Base-by-base conservation (phyloP, 2,329 filamentous ascomycete genomes). In the Pyrenochaeta sp. region DNA sequence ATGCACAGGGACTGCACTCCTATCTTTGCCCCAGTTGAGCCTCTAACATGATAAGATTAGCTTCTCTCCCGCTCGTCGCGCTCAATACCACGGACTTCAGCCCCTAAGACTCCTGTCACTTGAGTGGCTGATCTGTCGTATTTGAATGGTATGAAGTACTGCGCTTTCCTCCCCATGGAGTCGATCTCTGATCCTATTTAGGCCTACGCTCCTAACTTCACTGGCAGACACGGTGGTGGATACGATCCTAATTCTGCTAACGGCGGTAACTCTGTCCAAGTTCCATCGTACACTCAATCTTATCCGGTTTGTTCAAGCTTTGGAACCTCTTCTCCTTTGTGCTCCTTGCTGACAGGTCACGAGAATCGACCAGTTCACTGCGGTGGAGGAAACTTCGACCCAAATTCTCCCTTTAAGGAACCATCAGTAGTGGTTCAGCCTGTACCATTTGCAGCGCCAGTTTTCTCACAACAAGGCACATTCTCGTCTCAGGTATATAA, bases 211-310 rank as follows among this genome's bases (percentile, higher is more conserved):
- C 40, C 54, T 19, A 50, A 54, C 36, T 24, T 50, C 5, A 27
- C 55, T 52, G 56, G 53, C 32, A 59, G 53, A 56, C 68, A 72
- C 67, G 68, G 68, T 28, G 65, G 69, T 49, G 67, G 61, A 28
- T 64, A 62, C 28, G 62, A 64, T 52, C 67, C 67, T 12, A 59
- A 44, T n/a, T 44, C 42, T 28, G 22, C 15, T 7, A 44, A 58
- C 50, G 44, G 43, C 27, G 52, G 56, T 40, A 47, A 56, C 1
- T 69, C 65, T 46, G 54, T 58, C 5, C 58, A 48, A 32, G 44
- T 56, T 22, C 48, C 47, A 9, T 39, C 46, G 10, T 48, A 55
- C 12, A 54, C 25, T 5, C 52, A 58, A 53, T 49, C 36, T 19
- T 39, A 55, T 53, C 50, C 58, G 5, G 66, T 69, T 40, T 34